Conservation (phyloP, 2,329 filamentous ascomycete species). For the Bipolaris cookei region DNA sequence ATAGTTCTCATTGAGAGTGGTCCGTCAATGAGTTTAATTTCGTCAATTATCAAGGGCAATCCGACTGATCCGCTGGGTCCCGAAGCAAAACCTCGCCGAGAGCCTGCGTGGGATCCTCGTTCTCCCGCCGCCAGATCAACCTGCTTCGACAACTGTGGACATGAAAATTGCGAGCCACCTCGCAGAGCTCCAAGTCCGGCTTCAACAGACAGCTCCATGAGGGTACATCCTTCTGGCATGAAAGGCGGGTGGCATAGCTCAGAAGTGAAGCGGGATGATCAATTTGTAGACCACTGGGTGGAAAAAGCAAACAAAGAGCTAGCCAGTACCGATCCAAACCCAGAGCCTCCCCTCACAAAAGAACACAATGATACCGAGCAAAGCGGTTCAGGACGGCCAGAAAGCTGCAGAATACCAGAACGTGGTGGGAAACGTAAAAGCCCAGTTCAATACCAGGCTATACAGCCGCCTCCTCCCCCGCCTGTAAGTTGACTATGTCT, state of each 20-base stretch:
- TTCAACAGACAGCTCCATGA: neutral
- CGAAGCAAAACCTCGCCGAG: neutral
- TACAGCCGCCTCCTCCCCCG: neutral
- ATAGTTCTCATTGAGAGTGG: neutral
- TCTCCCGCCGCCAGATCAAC: neutral
- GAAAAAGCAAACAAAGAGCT: neutral
- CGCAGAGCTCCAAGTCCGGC: neutral
- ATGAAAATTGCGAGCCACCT: neutral
- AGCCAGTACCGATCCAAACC: neutral
- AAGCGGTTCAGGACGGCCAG: neutral
- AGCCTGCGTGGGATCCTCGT: neutral
- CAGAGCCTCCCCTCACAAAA: neutral
- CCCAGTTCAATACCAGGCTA: neutral
- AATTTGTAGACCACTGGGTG: neutral
- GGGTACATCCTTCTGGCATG: neutral
- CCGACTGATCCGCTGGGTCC: neutral
- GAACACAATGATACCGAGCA: no score
- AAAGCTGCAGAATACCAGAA: neutral
- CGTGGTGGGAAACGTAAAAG: neutral
- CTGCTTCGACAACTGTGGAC: neutral
- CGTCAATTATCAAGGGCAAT: neutral
- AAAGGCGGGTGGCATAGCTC: neutral
- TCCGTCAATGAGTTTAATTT: neutral
- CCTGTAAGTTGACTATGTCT: neutral
- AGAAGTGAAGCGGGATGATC: neutral